Conservation (phyloP, 768 basidiomycete species). For the Obba rivulosa region DNA sequence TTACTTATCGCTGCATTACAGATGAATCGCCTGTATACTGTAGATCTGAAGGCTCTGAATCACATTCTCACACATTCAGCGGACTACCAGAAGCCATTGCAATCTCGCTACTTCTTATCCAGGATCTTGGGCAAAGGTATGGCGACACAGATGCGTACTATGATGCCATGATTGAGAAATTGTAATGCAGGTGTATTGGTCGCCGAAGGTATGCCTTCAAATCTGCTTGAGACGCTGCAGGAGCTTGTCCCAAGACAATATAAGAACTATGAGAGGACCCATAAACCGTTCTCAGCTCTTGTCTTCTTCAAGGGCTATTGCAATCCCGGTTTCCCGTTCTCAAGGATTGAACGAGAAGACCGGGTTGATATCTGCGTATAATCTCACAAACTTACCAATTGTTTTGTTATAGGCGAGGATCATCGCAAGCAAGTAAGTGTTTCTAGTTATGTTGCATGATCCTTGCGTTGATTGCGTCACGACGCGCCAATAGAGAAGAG, state of each 20-base stretch:
- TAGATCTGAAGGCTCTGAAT: constrained; percentile 57
- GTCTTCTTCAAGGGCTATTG: too few relatives aligned
- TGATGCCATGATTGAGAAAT: background rate
- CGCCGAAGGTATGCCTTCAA: constrained; percentile 30
- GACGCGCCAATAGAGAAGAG: background rate
- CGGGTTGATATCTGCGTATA: background rate
- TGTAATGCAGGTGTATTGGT: constrained; percentile 39
- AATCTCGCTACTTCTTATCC: constrained; percentile 31
- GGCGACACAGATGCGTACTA: too few relatives aligned
- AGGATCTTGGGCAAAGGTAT: constrained; percentile 38
- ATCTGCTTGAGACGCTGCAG: too few relatives aligned
- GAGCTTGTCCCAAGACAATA: too few relatives aligned
- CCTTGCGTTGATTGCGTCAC: too few relatives aligned
- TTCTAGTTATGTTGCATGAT: background rate
- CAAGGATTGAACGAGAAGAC: too few relatives aligned
- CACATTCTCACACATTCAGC: constrained; percentile 58
- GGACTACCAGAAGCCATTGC: constrained; percentile 53
- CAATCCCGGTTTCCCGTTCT: too few relatives aligned
- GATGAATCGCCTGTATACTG: constrained; percentile 8
- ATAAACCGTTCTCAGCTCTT: too few relatives aligned
- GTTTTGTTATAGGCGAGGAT: constrained; percentile 18
- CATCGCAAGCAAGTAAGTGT: constrained; percentile 33
- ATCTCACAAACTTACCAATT: too few relatives aligned
- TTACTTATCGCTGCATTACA: background rate
- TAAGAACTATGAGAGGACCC: too few relatives aligned